Evolutionary conservation across 1,139 yeast species (phyloP).

Genomic region (Arxiozyma slooffiae): DNA sequence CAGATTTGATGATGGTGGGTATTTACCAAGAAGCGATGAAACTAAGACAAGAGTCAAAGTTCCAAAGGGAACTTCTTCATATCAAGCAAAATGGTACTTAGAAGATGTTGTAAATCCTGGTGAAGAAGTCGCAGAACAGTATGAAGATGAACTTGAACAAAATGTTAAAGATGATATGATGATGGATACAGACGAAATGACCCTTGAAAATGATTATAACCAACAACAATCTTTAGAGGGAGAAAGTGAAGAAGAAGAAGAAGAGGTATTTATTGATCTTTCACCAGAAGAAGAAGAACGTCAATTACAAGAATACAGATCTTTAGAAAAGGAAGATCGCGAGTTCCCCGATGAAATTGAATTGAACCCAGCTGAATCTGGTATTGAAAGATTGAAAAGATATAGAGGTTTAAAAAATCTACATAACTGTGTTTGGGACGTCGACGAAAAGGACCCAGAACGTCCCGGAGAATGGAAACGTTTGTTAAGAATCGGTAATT

Average conservation of each 20-base stretch:
- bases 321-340: conserved; percentile 66
- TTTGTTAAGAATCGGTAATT: conserved; percentile 65
- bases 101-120: conserved; percentile 49
- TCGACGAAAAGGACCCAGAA: conserved; percentile 67
- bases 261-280: conserved; percentile 64
- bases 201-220: conserved; percentile 30
- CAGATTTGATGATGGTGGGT: conserved; percentile 61
- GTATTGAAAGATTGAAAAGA: conserved; percentile 58
- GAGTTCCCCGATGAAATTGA: conserved; percentile 97
- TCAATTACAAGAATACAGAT: conserved; percentile 62
- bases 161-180: conserved; percentile 32
- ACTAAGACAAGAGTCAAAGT: conserved; percentile 36
- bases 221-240: conserved; percentile 25
- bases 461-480: conserved; percentile 74
- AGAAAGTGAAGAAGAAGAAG: conserved; percentile 31
- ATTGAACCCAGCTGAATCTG: conserved; percentile 64
- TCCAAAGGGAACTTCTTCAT: conserved; percentile 87
- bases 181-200: conserved; percentile 23
- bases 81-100: conserved; percentile 87
- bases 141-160: conserved; percentile 36
- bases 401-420: conserved; percentile 84
- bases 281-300: conserved; percentile 75
- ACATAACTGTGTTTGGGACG: conserved; percentile 77
- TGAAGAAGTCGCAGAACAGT: conserved; percentile 36
- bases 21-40: conserved; percentile 39